Evolutionary conservation across 768 basidiomycete genomes (phyloP).

Genomic region (Gyrodon lividus): DNA sequence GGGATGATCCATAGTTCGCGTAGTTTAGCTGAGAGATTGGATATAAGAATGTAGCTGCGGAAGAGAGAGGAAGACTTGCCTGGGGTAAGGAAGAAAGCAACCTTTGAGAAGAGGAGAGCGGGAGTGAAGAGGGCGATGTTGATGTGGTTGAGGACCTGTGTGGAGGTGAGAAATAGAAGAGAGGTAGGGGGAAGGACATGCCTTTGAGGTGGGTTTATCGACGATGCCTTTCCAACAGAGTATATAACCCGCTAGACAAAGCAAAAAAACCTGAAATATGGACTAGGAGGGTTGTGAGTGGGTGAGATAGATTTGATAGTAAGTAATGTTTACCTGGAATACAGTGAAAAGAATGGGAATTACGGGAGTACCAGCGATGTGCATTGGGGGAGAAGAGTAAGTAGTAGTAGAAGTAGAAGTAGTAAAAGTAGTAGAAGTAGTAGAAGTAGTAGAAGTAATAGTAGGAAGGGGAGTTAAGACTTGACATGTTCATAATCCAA

Average conservation of each 20-base stretch:
- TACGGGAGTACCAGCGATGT: not conserved
- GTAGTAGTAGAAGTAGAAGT: no score
- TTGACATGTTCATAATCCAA: not conserved
- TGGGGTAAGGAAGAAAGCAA: conserved; percentile 88
- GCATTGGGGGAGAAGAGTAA: not conserved
- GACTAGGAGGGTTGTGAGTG: conserved; percentile 47
- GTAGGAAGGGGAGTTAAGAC: no score
- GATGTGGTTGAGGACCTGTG: conserved; percentile 71
- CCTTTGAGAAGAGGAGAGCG: conserved; percentile 88
- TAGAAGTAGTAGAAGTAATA: no score
- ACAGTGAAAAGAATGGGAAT: conserved; percentile 24
- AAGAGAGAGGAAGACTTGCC: conserved; percentile 37
- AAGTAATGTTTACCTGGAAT: conserved; percentile 25
- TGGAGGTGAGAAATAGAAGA: not conserved
- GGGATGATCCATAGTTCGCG: conserved; percentile 84
- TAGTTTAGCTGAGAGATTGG: conserved; percentile 57
- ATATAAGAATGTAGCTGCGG: conserved; percentile 1
- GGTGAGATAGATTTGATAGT: not conserved
- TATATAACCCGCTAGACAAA: conserved; percentile 81
- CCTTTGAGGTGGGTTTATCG: conserved; percentile 89
- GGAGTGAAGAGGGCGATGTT: conserved; percentile 91
- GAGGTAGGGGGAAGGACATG: conserved; percentile 23
- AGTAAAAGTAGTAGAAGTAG: no score
- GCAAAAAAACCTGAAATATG: conserved; percentile 83
- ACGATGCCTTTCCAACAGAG: conserved; percentile 79